Base-by-base conservation (phyloP, 805 yeast genomes). In the Candida pseudoglaebosa region DNA sequence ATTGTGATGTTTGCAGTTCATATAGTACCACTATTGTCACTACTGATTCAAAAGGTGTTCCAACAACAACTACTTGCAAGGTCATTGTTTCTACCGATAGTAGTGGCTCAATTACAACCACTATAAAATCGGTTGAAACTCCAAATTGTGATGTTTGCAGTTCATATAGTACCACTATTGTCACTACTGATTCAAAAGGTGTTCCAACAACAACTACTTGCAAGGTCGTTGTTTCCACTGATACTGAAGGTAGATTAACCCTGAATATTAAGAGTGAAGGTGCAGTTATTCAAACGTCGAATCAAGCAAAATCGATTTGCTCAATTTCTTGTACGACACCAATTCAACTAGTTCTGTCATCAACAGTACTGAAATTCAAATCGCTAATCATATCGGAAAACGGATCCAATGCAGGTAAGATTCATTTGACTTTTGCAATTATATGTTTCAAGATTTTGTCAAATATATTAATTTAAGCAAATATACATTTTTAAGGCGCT, bases 171-270 rank as follows among this genome's bases (percentile, higher is more conserved):
- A 40, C 50, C 17, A 34, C 42, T n/a, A 22, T 37, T 24, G 45
- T 48, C 8, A 43, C 52, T 4, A 48, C 52, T 17, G 36, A 46
- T 30, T 32, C 46, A 4, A 37, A 15, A 31, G 54, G 54, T 17
- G 19, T 20, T n/a, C 32, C 36, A 20, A 15, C 39, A 3, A 41
- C 47, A 32, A 36, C 32, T 14, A 37, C 46, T 12, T 49, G 38
- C 13, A 39, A 32, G 29, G 46, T 46, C 20, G 31, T 46, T 28
- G 48, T 52, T 15, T 50, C 58, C 4, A 53, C 57, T 14, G 45
- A 53, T 32, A 32, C 44, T 10, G 42, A 13, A n/a, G 55, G 53
- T 21, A 19, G 31, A 5, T 24, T 34, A 12, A 17, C n/a, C 34
- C 28, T 29, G 29, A 34, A 12, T 12, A 28, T 13, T 15, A 26